Percentiles rank a stretch among this genome's conserved stretches.
phyloP scores from a whole-genome alignment of 2,329 filamentous ascomycete species.

The Colletotrichum cereale region DNA sequence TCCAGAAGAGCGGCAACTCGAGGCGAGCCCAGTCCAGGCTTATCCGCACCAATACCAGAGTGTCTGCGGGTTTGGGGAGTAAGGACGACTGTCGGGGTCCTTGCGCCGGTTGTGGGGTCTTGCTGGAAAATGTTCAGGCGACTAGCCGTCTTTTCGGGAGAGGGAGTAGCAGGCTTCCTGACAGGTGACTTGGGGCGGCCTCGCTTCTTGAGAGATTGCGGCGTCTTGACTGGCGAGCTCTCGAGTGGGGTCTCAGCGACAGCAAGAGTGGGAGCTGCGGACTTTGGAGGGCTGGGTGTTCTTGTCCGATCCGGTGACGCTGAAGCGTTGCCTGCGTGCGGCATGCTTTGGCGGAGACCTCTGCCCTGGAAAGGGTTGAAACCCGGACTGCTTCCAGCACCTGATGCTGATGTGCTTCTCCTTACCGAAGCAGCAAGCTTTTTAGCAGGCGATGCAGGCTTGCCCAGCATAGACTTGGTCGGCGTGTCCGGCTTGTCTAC shows the following conservation, averaged over 20 bases:
- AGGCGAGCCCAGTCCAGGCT: slow-evolving; percentile 80
- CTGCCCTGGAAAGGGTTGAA: slow-evolving; percentile 65
- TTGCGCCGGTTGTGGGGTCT: slow-evolving; percentile 64
- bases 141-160: slow-evolving; percentile 43
- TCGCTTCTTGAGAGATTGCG: slow-evolving; percentile 35
- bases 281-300: slow-evolving; percentile 41
- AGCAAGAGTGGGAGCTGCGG: slow-evolving; percentile 21
- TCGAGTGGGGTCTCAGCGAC: slow-evolving; percentile 24
- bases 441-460: slow-evolving; percentile 53
- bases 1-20: slow-evolving; percentile 79
- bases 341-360: slow-evolving; percentile 62
- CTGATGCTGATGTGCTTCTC: slow-evolving; percentile 43
- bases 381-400: slow-evolving; percentile 64
- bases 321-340: slow-evolving; percentile 57
- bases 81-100: slow-evolving; percentile 73
- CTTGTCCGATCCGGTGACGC: slow-evolving; percentile 33
- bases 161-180: slow-evolving; percentile 49
- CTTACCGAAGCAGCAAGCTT: slow-evolving; percentile 45
- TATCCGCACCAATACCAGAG: slow-evolving; percentile 78
- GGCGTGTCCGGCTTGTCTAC: slow-evolving; percentile 61
- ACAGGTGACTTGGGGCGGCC: slow-evolving; percentile 39
- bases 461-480: slow-evolving; percentile 54
- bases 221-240: slow-evolving; percentile 45
- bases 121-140: slow-evolving; percentile 62
- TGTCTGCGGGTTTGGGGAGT: slow-evolving; percentile 71